phyloP scores from a whole-genome alignment of 2,329 filamentous ascomycete species.

The Diaporthe eres region DNA sequence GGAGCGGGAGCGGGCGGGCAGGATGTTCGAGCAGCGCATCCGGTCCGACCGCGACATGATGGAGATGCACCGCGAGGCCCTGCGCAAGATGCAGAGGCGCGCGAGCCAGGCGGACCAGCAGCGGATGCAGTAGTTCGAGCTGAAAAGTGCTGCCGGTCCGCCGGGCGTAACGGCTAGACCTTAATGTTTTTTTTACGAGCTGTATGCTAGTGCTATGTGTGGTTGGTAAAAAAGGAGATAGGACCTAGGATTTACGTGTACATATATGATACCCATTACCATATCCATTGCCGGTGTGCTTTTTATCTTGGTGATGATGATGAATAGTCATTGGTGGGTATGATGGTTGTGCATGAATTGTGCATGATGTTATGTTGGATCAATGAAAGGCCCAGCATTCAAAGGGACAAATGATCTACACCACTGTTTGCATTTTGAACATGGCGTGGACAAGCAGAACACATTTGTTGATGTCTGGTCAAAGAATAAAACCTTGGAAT shows the following conservation, averaged over 20 bases:
- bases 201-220: not conserved
- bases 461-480: not conserved
- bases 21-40: conserved; percentile 81
- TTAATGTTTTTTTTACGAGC: conserved; percentile 36
- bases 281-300: not conserved
- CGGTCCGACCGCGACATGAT: conserved; percentile 77
- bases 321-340: not conserved
- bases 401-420: not conserved
- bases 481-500: not conserved
- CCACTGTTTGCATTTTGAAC: not conserved
- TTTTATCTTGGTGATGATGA: not conserved
- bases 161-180: not conserved
- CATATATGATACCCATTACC: conserved; percentile 36
- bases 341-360: not conserved
- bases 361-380: not conserved
- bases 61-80: conserved; percentile 82
- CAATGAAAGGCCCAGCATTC: not conserved
- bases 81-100: conserved; percentile 81
- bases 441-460: not conserved
- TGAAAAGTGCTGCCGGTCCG: not conserved
- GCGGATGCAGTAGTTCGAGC: not conserved
- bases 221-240: not conserved
- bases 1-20: conserved; percentile 71
- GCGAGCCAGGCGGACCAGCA: conserved; percentile 47
- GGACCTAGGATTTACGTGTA: conserved; percentile 3